phyloP scores from a whole-genome alignment of 2,329 filamentous ascomycete species.

The Calonectria hongkongensis region DNA sequence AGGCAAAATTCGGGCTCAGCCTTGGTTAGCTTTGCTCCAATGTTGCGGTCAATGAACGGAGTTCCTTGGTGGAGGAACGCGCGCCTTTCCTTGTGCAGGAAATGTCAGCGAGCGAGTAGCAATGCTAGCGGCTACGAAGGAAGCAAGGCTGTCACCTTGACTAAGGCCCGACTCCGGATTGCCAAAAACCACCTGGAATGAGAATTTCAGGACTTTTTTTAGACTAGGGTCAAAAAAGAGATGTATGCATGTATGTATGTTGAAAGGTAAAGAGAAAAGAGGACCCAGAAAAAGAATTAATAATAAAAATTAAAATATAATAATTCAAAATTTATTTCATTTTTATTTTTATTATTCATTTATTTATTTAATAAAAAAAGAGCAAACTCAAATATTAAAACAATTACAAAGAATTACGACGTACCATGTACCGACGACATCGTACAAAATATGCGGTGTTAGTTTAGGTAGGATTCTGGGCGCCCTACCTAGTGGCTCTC shows the following conservation, averaged over 20 bases:
- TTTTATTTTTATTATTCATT: too few relatives aligned
- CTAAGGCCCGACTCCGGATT: not conserved
- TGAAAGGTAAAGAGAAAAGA: not conserved
- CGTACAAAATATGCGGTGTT: conserved; percentile 6
- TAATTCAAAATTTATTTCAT: not conserved
- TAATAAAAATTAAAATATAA: not conserved
- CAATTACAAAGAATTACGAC: not conserved
- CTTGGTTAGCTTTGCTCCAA: not conserved
- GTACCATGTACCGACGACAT: conserved; percentile 3
- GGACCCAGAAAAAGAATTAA: not conserved
- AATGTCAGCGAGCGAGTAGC: conserved; percentile 24
- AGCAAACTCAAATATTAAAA: not conserved
- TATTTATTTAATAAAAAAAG: too few relatives aligned
- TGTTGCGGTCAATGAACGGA: conserved; percentile 13
- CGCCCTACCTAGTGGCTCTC: not conserved
- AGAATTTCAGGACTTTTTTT: not conserved
- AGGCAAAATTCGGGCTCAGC: conserved; percentile 1
- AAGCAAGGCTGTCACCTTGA: conserved; percentile 19
- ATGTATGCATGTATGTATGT: not conserved
- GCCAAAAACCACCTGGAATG: not conserved
- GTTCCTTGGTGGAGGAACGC: conserved; percentile 8
- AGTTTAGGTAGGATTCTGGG: conserved; percentile 13
- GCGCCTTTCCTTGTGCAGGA: conserved; percentile 24
- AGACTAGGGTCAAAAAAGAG: not conserved
- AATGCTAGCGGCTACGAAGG: conserved; percentile 10